These are phyloP conservation scores for Lipomyces spencermartinsiae DNA, from an alignment of 805 yeast species.

Conservation along the genomic window DNA sequence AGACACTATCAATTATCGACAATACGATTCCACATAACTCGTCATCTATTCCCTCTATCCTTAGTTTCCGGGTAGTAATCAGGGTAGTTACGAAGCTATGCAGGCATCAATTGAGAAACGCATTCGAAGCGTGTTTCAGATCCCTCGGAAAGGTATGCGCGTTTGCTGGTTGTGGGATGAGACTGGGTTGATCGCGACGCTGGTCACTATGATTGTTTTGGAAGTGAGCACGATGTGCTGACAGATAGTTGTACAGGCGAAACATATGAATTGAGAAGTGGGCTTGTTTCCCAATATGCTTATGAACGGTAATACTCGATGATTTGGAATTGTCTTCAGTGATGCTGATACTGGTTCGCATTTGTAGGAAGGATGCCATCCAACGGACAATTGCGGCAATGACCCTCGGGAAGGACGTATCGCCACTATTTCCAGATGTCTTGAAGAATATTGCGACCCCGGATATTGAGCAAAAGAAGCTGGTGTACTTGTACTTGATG, in stretches of 20 bases:
- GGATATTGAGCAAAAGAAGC: slow-evolving; percentile 94
- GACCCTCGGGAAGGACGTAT: slow-evolving; percentile 97
- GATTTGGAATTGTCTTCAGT: not conserved
- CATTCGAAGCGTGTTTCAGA: slow-evolving; percentile 61
- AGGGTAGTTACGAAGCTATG: slow-evolving; percentile 16
- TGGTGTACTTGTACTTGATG: slow-evolving; percentile 93
- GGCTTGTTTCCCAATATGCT: slow-evolving; percentile 93
- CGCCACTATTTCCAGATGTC: slow-evolving; percentile 92
- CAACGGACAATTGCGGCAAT: slow-evolving; percentile 96
- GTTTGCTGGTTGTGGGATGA: not conserved
- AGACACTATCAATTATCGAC: not conserved
- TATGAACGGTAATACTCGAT: slow-evolving; percentile 57
- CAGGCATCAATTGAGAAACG: slow-evolving; percentile 55
- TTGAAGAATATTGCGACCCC: slow-evolving; percentile 95
- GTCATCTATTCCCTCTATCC: not conserved
- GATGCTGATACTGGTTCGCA: slow-evolving; percentile 1
- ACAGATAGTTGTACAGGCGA: slow-evolving; percentile 56
- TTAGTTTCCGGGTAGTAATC: not conserved
- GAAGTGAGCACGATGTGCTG: slow-evolving; percentile 2
- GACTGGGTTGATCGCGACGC: slow-evolving; percentile 34
- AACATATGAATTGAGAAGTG: slow-evolving; percentile 86
- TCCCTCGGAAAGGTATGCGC: slow-evolving; percentile 58
- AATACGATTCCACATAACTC: not conserved
- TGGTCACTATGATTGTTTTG: not conserved
- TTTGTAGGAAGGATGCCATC: slow-evolving; percentile 84